A percentile compares a stretch with the other conserved stretches of the same genome.
Conservation (phyloP, 2,329 filamentous ascomycete genomes). For the Zopfia rhizophila region DNA sequence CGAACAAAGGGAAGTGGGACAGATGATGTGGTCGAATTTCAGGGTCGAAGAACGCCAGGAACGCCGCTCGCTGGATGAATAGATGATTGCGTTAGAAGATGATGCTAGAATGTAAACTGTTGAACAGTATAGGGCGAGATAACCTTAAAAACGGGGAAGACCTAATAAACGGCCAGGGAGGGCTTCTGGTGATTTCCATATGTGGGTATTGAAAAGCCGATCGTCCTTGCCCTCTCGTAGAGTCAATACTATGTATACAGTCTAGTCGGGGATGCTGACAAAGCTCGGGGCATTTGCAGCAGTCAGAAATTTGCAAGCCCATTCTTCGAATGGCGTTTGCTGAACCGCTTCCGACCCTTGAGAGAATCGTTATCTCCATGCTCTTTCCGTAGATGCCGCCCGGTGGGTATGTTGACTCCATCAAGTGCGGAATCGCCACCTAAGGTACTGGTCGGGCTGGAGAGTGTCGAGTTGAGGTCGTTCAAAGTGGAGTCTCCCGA, state of each 20-base stretch:
- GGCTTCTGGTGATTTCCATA: conserved; percentile 3
- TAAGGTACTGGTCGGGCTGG: conserved; percentile 80
- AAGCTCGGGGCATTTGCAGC: conserved; percentile 2
- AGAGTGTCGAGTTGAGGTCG: conserved; percentile 66
- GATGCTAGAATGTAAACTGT: no score
- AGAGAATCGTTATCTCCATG: conserved; percentile 63
- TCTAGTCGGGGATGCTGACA: no score
- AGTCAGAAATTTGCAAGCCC: conserved; percentile 86
- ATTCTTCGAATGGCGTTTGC: conserved; percentile 92
- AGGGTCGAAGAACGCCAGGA: no score
- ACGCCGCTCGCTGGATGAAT: conserved; percentile 43
- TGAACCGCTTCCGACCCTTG: conserved; percentile 76
- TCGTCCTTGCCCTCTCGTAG: no score
- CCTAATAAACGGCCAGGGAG: neutral
- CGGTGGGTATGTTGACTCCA: conserved; percentile 62
- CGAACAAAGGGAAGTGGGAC: no score
- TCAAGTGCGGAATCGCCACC: conserved; percentile 62
- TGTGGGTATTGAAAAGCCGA: no score
- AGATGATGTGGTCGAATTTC: no score
- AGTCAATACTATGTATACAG: no score
- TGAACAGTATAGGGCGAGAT: no score
- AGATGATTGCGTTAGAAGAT: conserved; percentile 25
- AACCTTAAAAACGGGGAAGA: conserved; percentile 13
- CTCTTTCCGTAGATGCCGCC: conserved; percentile 61
- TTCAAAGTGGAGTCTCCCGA: conserved; percentile 62